phyloP scores from a whole-genome alignment of 1,284 basidiomycete species.

The Leccinum subrobustum region DNA sequence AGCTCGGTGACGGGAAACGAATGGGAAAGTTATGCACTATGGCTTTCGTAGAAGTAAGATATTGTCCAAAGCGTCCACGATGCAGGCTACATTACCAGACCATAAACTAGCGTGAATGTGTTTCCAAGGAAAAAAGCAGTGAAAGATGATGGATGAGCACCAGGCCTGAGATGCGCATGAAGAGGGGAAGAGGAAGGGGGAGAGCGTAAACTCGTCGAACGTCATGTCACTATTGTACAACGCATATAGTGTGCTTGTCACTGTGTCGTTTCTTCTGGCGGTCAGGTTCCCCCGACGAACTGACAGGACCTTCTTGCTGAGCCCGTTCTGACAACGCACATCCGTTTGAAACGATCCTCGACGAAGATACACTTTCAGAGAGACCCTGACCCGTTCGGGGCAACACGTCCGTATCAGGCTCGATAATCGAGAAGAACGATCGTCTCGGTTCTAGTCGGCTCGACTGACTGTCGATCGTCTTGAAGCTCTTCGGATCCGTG shows the following conservation, averaged over 20 bases:
- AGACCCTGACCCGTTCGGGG: conserved; percentile 13
- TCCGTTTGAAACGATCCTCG: conserved; percentile 12
- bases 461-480: conserved; percentile 39
- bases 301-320: conserved; percentile 35
- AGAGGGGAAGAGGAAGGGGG: background rate
- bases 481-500: conserved; percentile 47
- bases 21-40: background rate
- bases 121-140: background rate
- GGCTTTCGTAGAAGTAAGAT: background rate
- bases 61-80: conserved; percentile 16
- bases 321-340: conserved; percentile 14
- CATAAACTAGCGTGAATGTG: conserved; percentile 20
- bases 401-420: conserved; percentile 22
- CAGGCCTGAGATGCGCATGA: background rate
- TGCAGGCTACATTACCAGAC: conserved; percentile 19
- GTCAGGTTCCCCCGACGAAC: conserved; percentile 33
- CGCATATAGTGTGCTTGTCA: conserved; percentile 41
- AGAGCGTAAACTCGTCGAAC: background rate
- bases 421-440: conserved; percentile 30
- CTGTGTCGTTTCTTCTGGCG: conserved; percentile 40
- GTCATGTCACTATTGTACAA: conserved; percentile 38
- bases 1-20: conserved; percentile 1
- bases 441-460: conserved; percentile 34
- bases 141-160: conserved; percentile 1
- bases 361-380: conserved; percentile 11